These are phyloP conservation scores for Zygosaccharomyces gambellarensis DNA, from an alignment of 805 yeast species.

Conservation along the genomic window DNA sequence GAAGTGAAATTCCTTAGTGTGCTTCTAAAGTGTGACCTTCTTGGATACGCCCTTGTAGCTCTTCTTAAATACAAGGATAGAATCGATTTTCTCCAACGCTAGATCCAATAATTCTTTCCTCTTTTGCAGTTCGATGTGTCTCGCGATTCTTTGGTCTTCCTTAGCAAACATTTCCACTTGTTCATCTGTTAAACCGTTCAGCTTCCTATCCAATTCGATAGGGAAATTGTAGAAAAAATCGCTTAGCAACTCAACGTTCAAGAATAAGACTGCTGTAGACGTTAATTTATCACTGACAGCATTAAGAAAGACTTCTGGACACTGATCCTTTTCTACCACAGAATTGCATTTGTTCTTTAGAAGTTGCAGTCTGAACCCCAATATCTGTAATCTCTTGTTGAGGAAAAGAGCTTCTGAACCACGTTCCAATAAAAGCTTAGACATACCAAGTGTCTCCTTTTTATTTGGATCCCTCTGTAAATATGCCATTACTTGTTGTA, in stretches of 20 bases:
- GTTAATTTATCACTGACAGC: constrained; percentile 90
- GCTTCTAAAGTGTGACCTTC: constrained; percentile 2
- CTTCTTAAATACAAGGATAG: constrained; percentile 38
- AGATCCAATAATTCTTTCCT: constrained; percentile 82
- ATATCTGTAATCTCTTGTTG: constrained; percentile 62
- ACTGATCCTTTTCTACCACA: constrained; percentile 77
- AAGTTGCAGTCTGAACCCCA: constrained; percentile 71
- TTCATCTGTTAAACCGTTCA: constrained; percentile 59
- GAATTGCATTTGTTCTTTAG: constrained; percentile 69
- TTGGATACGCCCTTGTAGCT: constrained; percentile 29
- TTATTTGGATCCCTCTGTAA: constrained; percentile 40
- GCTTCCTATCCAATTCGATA: constrained; percentile 75
- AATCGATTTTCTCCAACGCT: constrained; percentile 79
- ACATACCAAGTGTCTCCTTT: constrained; percentile 79
- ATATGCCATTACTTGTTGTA: constrained; percentile 77
- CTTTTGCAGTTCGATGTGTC: constrained; percentile 90
- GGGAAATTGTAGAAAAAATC: constrained; percentile 97
- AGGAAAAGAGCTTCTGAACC: constrained; percentile 85
- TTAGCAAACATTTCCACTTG: constrained; percentile 87
- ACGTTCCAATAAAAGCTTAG: constrained; percentile 62
- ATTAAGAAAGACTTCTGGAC: constrained; percentile 92
- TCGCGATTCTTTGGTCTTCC: constrained; percentile 85
- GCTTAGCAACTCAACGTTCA: constrained; percentile 88
- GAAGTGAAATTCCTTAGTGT: not conserved
- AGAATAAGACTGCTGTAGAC: constrained; percentile 84